These are phyloP conservation scores for Verticillium longisporum DNA, from an alignment of 2,329 filamentous ascomycete genomes.

Conservation along the genomic window DNA sequence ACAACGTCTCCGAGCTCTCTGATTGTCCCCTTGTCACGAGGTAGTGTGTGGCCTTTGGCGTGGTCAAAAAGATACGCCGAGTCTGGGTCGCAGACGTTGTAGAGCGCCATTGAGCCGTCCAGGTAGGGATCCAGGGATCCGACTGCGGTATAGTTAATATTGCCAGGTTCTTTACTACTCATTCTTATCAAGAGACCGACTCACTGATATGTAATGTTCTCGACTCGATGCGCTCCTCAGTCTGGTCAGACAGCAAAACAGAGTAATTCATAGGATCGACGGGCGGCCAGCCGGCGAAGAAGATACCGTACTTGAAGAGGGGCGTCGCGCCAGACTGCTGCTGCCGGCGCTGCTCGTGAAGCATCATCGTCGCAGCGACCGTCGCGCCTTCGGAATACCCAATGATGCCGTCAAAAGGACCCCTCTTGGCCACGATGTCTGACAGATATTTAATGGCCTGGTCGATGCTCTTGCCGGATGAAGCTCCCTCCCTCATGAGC, in stretches of 20 bases:
- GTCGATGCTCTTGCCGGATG: conserved; percentile 29
- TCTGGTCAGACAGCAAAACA: conserved; percentile 42
- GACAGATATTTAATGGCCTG: conserved; percentile 34
- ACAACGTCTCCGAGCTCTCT: conserved; percentile 39
- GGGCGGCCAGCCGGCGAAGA: conserved; percentile 49
- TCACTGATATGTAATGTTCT: conserved; percentile 45
- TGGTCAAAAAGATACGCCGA: conserved; percentile 57
- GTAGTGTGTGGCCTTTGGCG: conserved; percentile 57
- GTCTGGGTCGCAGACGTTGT: conserved; percentile 55
- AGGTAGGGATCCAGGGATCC: conserved; percentile 54
- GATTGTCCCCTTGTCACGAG: conserved; percentile 42
- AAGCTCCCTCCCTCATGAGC: conserved; percentile 33
- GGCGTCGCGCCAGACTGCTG: conserved; percentile 15
- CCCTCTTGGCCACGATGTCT: conserved; percentile 36
- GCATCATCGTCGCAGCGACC: conserved; percentile 43
- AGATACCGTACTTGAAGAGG: conserved; percentile 40
- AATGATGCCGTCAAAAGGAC: conserved; percentile 46
- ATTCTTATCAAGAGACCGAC: conserved; percentile 12
- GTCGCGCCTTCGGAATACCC: conserved; percentile 57
- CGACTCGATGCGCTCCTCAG: conserved; percentile 41
- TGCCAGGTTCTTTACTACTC: not conserved
- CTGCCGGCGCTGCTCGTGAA: conserved; percentile 38
- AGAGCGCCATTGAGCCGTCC: conserved; percentile 53
- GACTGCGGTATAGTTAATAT: conserved; percentile 24
- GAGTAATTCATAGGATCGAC: conserved; percentile 33